Base-by-base conservation (phyloP, 2,329 filamentous ascomycete genomes). In the Cladosporium cucumerinum region DNA sequence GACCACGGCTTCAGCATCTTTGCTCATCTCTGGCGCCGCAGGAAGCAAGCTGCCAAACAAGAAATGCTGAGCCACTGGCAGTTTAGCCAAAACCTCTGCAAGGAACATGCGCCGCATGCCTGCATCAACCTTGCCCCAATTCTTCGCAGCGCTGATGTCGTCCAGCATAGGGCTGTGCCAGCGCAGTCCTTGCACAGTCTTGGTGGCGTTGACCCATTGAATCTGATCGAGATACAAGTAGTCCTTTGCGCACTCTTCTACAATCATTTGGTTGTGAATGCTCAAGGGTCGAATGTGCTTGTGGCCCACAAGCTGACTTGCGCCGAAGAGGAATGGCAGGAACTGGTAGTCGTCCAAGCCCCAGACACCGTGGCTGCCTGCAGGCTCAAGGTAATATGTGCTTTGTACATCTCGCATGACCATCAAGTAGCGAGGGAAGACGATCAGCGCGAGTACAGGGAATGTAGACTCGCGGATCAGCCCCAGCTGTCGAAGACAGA, bases 151-250 rank as follows among this genome's bases (percentile, higher is more conserved):
- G 3, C 91, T 95, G 69, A 99, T 99, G 76, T 99, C 95, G 75
- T 99, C 95, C 21, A 99, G 86, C 96, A 99, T 98, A 3, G 96
- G 95, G 69, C 89, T 93, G 74, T 99, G 96, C 95, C 95, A 99
- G 52, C 95, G 86, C 66, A 99, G 81, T 1, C 93, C 94, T 73
- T 96, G 92, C 65, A 97, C 93, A 1, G 92, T 97, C 82, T 99
- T 99, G 65, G 96, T 96, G 70, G 88, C 91, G 79, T 98, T 97
- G 65, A 99, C 94, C 78, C 96, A 99, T 60, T 86, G 85, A 28
- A 99, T 92, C 78, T 98, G 95, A 61, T 93, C 90, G 0, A 99
- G 86, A 72, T 99, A 99, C 65, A 99, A 81, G 73, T 89, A 99
- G 64, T 97, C 91, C 64, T 84, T 81, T 16, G 87, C 86, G 72